Evolutionary conservation across 805 yeast genomes (phyloP).

Genomic region (Scheffersomyces amazonensis): DNA sequence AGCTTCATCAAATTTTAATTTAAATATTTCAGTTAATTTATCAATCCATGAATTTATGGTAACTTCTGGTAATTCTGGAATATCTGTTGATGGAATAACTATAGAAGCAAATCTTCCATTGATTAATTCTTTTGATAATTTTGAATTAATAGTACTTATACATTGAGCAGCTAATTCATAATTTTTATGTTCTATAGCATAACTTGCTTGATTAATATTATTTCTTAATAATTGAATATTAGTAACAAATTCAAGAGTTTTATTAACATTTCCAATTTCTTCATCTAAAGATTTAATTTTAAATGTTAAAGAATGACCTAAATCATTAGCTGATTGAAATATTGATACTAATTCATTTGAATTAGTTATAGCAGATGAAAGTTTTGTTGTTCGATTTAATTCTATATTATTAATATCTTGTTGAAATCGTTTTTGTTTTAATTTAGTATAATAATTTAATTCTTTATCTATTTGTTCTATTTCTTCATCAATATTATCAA

Average conservation of each 20-base stretch:
- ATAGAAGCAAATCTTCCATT: slow-evolving; percentile 69
- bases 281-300: slow-evolving; percentile 67
- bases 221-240: slow-evolving; percentile 64
- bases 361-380: slow-evolving; percentile 56
- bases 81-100: slow-evolving; percentile 82
- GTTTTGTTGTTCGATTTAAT: slow-evolving; percentile 57
- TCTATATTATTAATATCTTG: slow-evolving; percentile 50
- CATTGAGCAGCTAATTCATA: slow-evolving; percentile 80
- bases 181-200: slow-evolving; percentile 64
- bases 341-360: slow-evolving; percentile 56
- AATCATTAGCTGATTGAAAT: slow-evolving; percentile 57
- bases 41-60: slow-evolving; percentile 58
- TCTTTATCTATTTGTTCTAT: slow-evolving; percentile 22
- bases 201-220: slow-evolving; percentile 61
- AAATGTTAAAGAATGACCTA: slow-evolving; percentile 66
- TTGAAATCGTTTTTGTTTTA: slow-evolving; percentile 28
- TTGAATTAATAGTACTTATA: slow-evolving; percentile 38
- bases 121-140: slow-evolving; percentile 52
- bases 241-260: slow-evolving; percentile 62
- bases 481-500: slow-evolving; percentile 24
- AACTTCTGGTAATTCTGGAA: slow-evolving; percentile 73
- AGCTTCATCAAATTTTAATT: slow-evolving; percentile 65
- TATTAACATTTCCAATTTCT: slow-evolving; percentile 63
- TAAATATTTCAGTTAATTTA: slow-evolving; percentile 56
- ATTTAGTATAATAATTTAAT: slow-evolving; percentile 19